These are phyloP conservation scores for Phytophthora tubulina DNA, from an alignment of 352 stramenopile species.

Conservation along the genomic window DNA sequence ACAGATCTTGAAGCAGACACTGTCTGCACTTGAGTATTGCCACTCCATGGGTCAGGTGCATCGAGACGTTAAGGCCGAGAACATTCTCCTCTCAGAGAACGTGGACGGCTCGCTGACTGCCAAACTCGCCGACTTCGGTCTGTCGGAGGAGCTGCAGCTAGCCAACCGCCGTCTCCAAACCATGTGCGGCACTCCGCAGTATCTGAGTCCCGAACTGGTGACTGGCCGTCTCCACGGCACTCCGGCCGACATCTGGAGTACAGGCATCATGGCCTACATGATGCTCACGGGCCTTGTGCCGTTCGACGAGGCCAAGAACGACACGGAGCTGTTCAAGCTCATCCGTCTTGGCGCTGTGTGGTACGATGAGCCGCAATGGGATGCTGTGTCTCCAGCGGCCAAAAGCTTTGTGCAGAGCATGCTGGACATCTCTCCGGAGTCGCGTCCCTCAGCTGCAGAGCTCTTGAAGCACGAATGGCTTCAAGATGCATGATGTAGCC, in stretches of 20 bases:
- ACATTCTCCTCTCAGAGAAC: slow-evolving; percentile 82
- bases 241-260: slow-evolving; percentile 95
- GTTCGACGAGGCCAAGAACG: slow-evolving; percentile 63
- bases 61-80: slow-evolving; percentile 86
- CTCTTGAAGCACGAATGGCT: slow-evolving; percentile 72
- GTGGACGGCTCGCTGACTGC: slow-evolving; percentile 82
- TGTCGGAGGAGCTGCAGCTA: slow-evolving; percentile 92
- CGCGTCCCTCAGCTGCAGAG: slow-evolving; percentile 65
- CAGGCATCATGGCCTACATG: slow-evolving; percentile 97
- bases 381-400: slow-evolving; percentile 73
- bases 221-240: slow-evolving; percentile 91
- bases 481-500: slow-evolving; percentile 40
- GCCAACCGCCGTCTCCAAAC: slow-evolving; percentile 89
- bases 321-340: slow-evolving; percentile 73
- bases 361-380: slow-evolving; percentile 92
- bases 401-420: slow-evolving; percentile 91
- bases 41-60: slow-evolving; percentile 93
- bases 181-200: slow-evolving; percentile 96
- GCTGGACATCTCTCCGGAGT: slow-evolving; percentile 85
- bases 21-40: slow-evolving; percentile 86
- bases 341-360: slow-evolving; percentile 93
- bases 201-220: slow-evolving; percentile 97
- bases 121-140: slow-evolving; percentile 93
- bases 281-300: slow-evolving; percentile 71
- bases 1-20: slow-evolving; percentile 78